Evolutionary conservation across 1,284 basidiomycete species (phyloP).

Genomic region (Amylostereum chailletii): DNA sequence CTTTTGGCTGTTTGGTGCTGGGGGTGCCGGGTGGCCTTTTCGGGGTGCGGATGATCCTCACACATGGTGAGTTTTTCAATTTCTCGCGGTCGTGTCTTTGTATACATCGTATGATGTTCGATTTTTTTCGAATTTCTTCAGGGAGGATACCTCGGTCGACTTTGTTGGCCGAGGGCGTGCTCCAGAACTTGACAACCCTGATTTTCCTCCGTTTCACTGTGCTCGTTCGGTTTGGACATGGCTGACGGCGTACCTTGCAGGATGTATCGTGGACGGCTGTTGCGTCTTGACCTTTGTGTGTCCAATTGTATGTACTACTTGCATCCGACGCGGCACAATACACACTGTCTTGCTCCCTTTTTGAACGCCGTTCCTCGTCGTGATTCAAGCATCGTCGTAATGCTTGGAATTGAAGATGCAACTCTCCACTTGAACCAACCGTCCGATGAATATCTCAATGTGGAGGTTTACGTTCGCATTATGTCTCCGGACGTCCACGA

Average conservation of each 20-base stretch:
- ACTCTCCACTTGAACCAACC: too few relatives aligned
- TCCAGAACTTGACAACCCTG: constrained; percentile 73
- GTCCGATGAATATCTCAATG: too few relatives aligned
- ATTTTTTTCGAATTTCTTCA: constrained; percentile 76
- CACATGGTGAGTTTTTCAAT: background rate
- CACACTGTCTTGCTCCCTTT: background rate
- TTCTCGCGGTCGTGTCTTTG: constrained; percentile 4
- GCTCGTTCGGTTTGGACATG: background rate
- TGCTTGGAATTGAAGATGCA: too few relatives aligned
- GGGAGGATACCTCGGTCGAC: constrained; percentile 56
- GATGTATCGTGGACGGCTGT: background rate
- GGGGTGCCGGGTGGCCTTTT: too few relatives aligned
- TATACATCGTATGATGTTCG: constrained; percentile 37
- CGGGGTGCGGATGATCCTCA: too few relatives aligned
- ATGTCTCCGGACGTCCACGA: too few relatives aligned
- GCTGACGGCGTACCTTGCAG: background rate
- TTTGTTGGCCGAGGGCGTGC: constrained; percentile 40
- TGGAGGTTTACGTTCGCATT: too few relatives aligned
- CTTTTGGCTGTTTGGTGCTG: constrained; percentile 15
- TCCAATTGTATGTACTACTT: background rate
- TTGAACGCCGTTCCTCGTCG: background rate
- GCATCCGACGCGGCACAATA: background rate
- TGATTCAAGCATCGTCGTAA: background rate
- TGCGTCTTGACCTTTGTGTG: background rate
- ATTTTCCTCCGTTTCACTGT: constrained; percentile 17